A percentile compares a stretch with the other conserved stretches of the same genome.
These are phyloP conservation scores for Kewa caespitosa DNA, from an alignment of 179 eudicot genomes.

Conservation along the genomic window DNA sequence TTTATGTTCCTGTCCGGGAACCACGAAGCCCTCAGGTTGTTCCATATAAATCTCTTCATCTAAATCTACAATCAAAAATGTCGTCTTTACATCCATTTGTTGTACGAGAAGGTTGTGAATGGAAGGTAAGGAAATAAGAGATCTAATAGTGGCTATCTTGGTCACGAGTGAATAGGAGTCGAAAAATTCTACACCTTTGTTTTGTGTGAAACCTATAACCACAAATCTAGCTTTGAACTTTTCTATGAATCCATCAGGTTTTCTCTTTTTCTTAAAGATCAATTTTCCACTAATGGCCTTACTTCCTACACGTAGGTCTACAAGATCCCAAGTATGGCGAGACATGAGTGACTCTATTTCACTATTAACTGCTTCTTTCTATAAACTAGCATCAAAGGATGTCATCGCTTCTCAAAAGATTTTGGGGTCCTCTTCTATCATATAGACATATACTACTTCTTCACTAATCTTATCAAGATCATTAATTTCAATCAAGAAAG, in stretches of 20 bases:
- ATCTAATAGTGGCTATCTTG: not conserved
- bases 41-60: not conserved
- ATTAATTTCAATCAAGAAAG: not conserved
- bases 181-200: conserved; percentile 5
- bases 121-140: not conserved
- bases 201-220: not conserved
- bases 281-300: not conserved
- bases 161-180: not conserved
- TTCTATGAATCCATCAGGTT: conserved; percentile 1
- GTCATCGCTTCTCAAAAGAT: not conserved
- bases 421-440: conserved; percentile 6
- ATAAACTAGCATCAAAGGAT: conserved; percentile 5
- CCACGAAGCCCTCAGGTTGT: not conserved
- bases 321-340: not conserved
- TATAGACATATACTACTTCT: not conserved
- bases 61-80: not conserved
- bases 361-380: conserved; percentile 1
- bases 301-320: not conserved
- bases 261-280: conserved; percentile 7
- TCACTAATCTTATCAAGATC: not conserved
- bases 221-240: conserved; percentile 11
- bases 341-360: not conserved
- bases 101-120: not conserved
- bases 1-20: not conserved
- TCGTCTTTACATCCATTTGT: not conserved